Evolutionary conservation across 2,329 filamentous ascomycete species (phyloP).

Genomic region (Fusarium chlamydosporum): DNA sequence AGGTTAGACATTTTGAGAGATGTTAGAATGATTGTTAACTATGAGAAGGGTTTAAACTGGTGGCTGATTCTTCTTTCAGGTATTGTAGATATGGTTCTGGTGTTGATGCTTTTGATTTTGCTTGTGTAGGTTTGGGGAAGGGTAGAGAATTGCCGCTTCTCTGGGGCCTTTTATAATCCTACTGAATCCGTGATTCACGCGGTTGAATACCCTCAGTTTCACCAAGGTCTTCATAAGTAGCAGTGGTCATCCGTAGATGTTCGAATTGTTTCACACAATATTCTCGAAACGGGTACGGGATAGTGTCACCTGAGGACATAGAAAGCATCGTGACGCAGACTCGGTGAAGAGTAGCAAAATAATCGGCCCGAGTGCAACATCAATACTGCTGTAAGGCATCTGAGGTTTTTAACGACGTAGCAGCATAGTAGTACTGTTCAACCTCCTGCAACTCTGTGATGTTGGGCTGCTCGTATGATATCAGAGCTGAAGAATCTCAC

Average conservation of each 20-base stretch:
- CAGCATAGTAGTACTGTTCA: background rate
- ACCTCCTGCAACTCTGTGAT: background rate
- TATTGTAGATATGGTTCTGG: too few relatives aligned
- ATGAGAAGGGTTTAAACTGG: too few relatives aligned
- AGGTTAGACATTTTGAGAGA: slow-evolving; percentile 7
- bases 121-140: background rate
- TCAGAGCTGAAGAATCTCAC: background rate
- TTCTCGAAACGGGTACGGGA: background rate
- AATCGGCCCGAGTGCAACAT: slow-evolving; percentile 5
- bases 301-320: background rate
- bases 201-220: background rate
- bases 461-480: background rate
- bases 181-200: background rate
- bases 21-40: background rate
- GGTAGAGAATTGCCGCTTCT: background rate
- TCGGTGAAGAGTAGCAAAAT: background rate
- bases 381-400: background rate
- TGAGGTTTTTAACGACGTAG: too few relatives aligned
- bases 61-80: background rate
- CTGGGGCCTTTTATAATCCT: background rate
- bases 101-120: too few relatives aligned
- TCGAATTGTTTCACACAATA: background rate
- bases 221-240: too few relatives aligned
- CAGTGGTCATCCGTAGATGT: background rate
- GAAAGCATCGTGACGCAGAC: slow-evolving; percentile 5